These are phyloP conservation scores for Russula sp. DNA, from an alignment of 768 basidiomycete species.

Conservation along the genomic window DNA sequence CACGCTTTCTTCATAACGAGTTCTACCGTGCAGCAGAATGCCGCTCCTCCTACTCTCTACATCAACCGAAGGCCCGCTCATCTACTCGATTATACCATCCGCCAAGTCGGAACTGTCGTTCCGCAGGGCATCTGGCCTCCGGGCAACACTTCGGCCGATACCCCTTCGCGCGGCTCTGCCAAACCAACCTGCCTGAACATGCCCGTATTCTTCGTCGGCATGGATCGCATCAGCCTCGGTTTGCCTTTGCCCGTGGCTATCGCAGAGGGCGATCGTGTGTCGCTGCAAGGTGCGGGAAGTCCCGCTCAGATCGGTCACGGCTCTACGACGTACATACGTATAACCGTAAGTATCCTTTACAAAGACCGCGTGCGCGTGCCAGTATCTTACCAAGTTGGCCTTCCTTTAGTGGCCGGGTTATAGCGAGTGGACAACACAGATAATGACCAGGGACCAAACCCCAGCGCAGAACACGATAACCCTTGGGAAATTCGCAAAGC, in stretches of 20 bases:
- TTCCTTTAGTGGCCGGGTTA: constrained; percentile 24
- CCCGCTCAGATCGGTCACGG: not conserved
- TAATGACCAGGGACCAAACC: constrained; percentile 23
- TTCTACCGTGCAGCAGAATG: not conserved
- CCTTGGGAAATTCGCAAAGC: constrained; percentile 9
- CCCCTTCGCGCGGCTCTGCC: not conserved
- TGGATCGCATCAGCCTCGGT: not conserved
- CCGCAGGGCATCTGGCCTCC: constrained; percentile 20
- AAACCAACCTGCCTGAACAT: not conserved
- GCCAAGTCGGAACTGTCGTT: constrained; percentile 5
- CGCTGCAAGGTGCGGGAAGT: not conserved
- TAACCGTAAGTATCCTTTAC: constrained; percentile 5
- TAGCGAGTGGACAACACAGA: constrained; percentile 9
- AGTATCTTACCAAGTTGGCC: not conserved
- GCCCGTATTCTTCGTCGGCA: constrained; percentile 17
- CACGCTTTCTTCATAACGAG: constrained; percentile 12
- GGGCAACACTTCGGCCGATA: not conserved
- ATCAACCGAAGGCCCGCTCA: not conserved
- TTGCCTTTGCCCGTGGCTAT: not conserved
- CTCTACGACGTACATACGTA: constrained; percentile 11
- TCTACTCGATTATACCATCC: constrained; percentile 13
- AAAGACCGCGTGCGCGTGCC: too few species aligned
- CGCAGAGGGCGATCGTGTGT: not conserved
- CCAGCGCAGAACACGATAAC: constrained; percentile 2
- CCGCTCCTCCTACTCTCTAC: not conserved